Evolutionary conservation across 768 basidiomycete genomes (phyloP), one percentile per base, ranked within the genome.

Genomic region (Leccinellum rugosiceps): DNA sequence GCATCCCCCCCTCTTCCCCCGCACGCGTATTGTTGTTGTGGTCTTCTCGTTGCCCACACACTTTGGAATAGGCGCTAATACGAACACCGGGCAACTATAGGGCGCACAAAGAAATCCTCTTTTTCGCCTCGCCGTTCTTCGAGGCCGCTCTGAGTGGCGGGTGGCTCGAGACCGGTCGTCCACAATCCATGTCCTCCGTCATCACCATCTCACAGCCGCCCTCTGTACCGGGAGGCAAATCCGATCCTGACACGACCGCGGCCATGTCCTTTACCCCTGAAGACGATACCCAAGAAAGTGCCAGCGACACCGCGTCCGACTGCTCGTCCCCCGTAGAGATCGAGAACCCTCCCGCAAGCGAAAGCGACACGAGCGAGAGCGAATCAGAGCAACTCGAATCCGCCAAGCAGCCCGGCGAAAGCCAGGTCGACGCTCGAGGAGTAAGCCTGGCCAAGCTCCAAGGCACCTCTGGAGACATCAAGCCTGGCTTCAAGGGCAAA

Each of bases 121-220:
- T 87, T 73, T 96, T 94, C 68, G 89, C 93, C 4, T 94, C 92
- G n/a, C 92, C 94, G 0, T 96, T 96, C 78, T 96, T 96, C 71
- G 88, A 94, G 72, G 92, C 91, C 17, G 87, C 92, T 9, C 76
- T 96, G 48, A 91, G 91, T 63, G 94, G 94, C 8, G 84, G 90
- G 66, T 96, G 94, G 94, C 89, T 90, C 13, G 94, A 96, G 74
- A 94, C 88, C 6, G 88, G 86, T 32, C 80, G 89, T 38, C 89
- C 87, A 19, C 82, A 78, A 23, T 92, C 88, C 55, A 84, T 88
- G 78, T 90, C 87, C 25, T 92, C 90, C 50, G 79, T 92, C 31
- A 88, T 92, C 67, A 92, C 92, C 21, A 89, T 94, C 52, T 88
- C 90, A 3, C 88, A 91, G 63, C 85, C 87, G 0, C 85, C 86